Percentiles rank a stretch among this genome's conserved stretches.
Conservation (phyloP, 2,329 filamentous ascomycete genomes). For the Aspergillus glaucus region DNA sequence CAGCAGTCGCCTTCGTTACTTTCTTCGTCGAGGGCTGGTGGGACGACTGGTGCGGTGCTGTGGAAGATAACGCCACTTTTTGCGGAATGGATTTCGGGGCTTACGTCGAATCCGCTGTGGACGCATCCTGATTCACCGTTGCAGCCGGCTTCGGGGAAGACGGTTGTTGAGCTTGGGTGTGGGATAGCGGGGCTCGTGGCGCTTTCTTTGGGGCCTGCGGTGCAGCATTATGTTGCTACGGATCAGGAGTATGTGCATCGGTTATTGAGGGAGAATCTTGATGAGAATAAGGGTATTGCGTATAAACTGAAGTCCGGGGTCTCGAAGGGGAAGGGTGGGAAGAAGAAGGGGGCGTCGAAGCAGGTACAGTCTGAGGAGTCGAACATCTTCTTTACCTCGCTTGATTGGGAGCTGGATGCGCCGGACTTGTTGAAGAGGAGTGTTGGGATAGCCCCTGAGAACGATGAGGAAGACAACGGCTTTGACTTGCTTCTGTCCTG, state of each 20-base stretch:
- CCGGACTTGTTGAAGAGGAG: slow-evolving; percentile 28
- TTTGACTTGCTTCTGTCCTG: slow-evolving; percentile 76
- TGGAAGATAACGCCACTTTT: slow-evolving; percentile 88
- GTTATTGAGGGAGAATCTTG: slow-evolving; percentile 69
- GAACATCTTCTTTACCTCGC: slow-evolving; percentile 51
- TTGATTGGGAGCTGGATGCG: slow-evolving; percentile 75
- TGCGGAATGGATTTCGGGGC: slow-evolving; percentile 67
- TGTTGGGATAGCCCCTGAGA: slow-evolving; percentile 18
- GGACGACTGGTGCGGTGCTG: slow-evolving; percentile 73
- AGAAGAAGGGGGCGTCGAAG: slow-evolving; percentile 4
- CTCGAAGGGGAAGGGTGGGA: slow-evolving; percentile 3
- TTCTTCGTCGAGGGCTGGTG: slow-evolving; percentile 64
- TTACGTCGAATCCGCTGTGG: slow-evolving; percentile 55
- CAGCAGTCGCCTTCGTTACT: slow-evolving; percentile 79
- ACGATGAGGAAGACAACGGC: slow-evolving; percentile 30
- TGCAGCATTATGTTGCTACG: slow-evolving; percentile 67
- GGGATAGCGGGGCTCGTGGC: slow-evolving; percentile 79
- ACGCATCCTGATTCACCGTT: slow-evolving; percentile 43
- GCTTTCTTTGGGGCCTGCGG: slow-evolving; percentile 56
- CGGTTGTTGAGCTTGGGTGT: slow-evolving; percentile 76
- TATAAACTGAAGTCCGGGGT: neutral
- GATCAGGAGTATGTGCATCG: slow-evolving; percentile 82
- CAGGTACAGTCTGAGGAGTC: neutral
- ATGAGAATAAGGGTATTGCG: slow-evolving; percentile 29
- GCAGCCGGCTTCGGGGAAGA: slow-evolving; percentile 41